Conservation (phyloP, 176 grass and related monocot genomes). For the Poa pratensis region DNA sequence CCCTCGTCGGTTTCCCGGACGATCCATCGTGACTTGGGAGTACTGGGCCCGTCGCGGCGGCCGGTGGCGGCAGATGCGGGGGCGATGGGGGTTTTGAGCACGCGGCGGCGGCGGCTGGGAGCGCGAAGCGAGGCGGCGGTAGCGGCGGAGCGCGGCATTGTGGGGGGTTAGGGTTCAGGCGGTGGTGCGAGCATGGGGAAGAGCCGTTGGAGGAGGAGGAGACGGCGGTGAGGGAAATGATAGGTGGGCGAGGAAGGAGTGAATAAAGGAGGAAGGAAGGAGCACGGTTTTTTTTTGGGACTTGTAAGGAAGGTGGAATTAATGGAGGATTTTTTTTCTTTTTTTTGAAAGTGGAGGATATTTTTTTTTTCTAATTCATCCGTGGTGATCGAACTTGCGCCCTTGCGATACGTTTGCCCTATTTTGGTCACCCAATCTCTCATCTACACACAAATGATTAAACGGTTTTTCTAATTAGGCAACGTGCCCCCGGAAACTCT, state of each 20-base stretch:
- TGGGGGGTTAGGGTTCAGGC: slow-evolving; percentile 28
- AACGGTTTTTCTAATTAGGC: no score
- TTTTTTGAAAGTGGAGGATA: no score
- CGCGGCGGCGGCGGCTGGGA: not conserved
- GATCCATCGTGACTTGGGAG: slow-evolving; percentile 38
- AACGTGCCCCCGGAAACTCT: no score
- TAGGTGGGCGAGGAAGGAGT: not conserved
- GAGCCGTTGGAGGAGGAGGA: slow-evolving; percentile 38
- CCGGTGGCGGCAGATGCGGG: not conserved
- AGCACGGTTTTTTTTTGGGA: slow-evolving; percentile 4
- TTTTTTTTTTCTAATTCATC: no score
- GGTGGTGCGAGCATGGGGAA: not conserved
- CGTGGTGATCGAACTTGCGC: no score
- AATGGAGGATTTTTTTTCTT: no score
- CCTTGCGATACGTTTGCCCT: no score
- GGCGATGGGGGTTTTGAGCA: not conserved
- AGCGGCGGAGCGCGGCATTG: slow-evolving; percentile 48
- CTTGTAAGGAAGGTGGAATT: slow-evolving; percentile 3
- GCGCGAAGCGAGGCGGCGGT: not conserved
- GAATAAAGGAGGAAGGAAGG: slow-evolving; percentile 21
- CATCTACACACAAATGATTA: no score
- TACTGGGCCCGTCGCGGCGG: slow-evolving; percentile 15
- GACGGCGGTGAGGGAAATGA: not conserved
- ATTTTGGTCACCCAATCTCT: no score
- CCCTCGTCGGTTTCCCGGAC: not conserved